Evolutionary conservation across 192 early-diverging fungal genomes (phyloP).

Genomic region (Coemansia sp.): DNA sequence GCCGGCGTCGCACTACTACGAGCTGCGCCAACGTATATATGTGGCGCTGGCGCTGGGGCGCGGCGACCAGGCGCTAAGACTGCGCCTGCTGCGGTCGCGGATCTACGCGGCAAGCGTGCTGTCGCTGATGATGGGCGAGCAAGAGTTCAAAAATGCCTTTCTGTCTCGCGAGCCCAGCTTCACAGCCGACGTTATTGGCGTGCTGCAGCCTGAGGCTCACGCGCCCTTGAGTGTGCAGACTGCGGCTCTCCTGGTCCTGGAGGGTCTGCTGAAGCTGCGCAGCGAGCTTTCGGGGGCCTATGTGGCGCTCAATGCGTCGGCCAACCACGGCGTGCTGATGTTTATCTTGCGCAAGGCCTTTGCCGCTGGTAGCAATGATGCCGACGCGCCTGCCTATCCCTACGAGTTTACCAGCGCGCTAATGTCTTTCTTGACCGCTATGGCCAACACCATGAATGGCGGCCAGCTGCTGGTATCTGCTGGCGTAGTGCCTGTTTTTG

Average conservation of each 20-base stretch:
- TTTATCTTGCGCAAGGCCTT: slow-evolving; percentile 78
- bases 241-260: slow-evolving; percentile 78
- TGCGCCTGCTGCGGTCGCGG: slow-evolving; percentile 69
- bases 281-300: slow-evolving; percentile 76
- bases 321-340: slow-evolving; percentile 91
- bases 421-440: slow-evolving; percentile 74
- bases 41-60: slow-evolving; percentile 65
- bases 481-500: slow-evolving; percentile 83
- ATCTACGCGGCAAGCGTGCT: slow-evolving; percentile 79
- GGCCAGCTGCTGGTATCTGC: slow-evolving; percentile 90
- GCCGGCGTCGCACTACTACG: slow-evolving; percentile 72
- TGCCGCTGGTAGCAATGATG: slow-evolving; percentile 33
- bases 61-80: slow-evolving; percentile 54
- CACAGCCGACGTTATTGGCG: slow-evolving; percentile 73
- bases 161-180: slow-evolving; percentile 91
- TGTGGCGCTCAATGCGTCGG: slow-evolving; percentile 86
- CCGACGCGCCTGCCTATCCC: slow-evolving; percentile 29
- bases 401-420: slow-evolving; percentile 84
- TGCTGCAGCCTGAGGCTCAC: slow-evolving; percentile 71
- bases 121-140: slow-evolving; percentile 61
- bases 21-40: slow-evolving; percentile 79
- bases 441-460: slow-evolving; percentile 80
- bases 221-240: slow-evolving; percentile 76
- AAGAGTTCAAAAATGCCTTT: slow-evolving; percentile 66
- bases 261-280: slow-evolving; percentile 81